phyloP scores from a whole-genome alignment of 2,329 filamentous ascomycete genomes.

The Mariannaea sp. region DNA sequence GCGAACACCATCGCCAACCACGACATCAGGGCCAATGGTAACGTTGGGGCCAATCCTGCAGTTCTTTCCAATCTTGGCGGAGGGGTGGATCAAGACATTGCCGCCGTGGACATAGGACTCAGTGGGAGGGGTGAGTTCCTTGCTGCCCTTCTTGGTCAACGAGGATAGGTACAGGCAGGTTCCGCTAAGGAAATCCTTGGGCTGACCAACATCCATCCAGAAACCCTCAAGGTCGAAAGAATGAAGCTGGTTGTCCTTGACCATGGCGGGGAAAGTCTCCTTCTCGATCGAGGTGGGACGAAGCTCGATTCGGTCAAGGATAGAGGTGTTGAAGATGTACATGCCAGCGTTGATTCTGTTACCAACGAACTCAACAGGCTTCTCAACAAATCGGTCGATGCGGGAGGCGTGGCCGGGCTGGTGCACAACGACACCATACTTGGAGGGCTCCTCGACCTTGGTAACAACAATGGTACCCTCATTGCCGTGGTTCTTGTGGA shows the following conservation, averaged over 20 bases:
- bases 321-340: conserved; percentile 94
- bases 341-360: conserved; percentile 99
- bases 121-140: conserved; percentile 73
- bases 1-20: conserved; percentile 91
- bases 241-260: conserved; percentile 86
- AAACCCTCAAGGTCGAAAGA: conserved; percentile 96
- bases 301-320: conserved; percentile 90
- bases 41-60: conserved; percentile 98
- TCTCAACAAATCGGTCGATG: conserved; percentile 99
- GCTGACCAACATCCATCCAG: conserved; percentile 99
- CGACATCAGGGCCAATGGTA: conserved; percentile 89
- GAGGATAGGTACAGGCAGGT: conserved; percentile 96
- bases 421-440: conserved; percentile 98
- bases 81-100: conserved; percentile 93
- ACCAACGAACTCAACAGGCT: conserved; percentile 97
- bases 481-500: conserved; percentile 91
- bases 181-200: conserved; percentile 95
- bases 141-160: conserved; percentile 85
- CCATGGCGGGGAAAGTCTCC: conserved; percentile 96
- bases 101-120: conserved; percentile 88
- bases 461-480: conserved; percentile 98
- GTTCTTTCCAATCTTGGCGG: conserved; percentile 96
- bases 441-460: conserved; percentile 98
- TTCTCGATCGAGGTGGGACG: conserved; percentile 98
- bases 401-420: conserved; percentile 87